phyloP scores from a whole-genome alignment of 2,329 filamentous ascomycete species.

The Dactylonectria estremocensis region DNA sequence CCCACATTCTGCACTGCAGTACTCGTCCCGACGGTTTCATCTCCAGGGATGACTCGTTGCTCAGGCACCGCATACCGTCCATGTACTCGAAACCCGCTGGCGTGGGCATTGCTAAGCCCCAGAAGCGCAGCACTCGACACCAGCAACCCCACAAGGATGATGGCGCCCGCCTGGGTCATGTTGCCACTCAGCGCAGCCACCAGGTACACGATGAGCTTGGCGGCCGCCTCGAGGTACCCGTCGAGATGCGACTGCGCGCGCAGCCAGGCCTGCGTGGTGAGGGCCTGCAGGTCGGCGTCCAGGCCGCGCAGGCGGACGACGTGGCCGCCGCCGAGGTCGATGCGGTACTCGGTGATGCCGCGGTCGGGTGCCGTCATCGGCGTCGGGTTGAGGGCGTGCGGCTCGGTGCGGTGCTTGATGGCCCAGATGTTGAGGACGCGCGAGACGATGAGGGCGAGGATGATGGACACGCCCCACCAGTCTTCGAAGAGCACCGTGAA shows the following conservation, averaged over 20 bases:
- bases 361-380: constrained; percentile 25
- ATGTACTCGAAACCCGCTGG: constrained; percentile 65
- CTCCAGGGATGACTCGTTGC: constrained; percentile 19
- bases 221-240: constrained; percentile 65
- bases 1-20: constrained; percentile 11
- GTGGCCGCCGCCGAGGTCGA: constrained; percentile 67
- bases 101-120: constrained; percentile 67
- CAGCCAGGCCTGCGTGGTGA: constrained; percentile 72
- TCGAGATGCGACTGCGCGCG: constrained; percentile 65
- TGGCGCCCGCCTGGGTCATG: constrained; percentile 66
- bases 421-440: constrained; percentile 70
- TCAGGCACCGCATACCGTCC: constrained; percentile 60
- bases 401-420: constrained; percentile 65
- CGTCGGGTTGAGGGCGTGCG: constrained; percentile 18
- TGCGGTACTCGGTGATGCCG: constrained; percentile 60
- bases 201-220: constrained; percentile 72
- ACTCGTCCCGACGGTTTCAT: constrained; percentile 1
- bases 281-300: constrained; percentile 70
- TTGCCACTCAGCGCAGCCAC: constrained; percentile 70
- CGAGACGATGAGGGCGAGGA: constrained; percentile 66
- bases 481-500: constrained; percentile 65
- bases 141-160: constrained; percentile 67
- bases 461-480: constrained; percentile 66
- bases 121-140: constrained; percentile 68
- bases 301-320: constrained; percentile 68